Evolutionary conservation across 805 yeast species (phyloP).

Genomic region (Phaffomyces antillensis): DNA sequence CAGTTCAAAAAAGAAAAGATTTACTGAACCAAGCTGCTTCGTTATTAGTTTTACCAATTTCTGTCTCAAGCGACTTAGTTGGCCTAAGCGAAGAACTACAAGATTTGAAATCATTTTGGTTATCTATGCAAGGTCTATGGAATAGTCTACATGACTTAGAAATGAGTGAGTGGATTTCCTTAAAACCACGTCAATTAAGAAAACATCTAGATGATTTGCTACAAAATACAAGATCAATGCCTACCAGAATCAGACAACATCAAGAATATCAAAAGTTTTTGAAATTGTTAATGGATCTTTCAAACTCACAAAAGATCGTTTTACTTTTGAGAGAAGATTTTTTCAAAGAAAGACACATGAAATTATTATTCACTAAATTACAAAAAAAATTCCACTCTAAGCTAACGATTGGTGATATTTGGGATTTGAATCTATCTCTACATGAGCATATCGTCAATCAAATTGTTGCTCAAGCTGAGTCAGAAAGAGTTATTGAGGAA

Average conservation of each 20-base stretch:
- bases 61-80: constrained; percentile 23
- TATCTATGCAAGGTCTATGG: constrained; percentile 46
- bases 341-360: constrained; percentile 66
- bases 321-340: constrained; percentile 46
- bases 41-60: constrained; percentile 28
- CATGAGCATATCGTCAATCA: constrained; percentile 42
- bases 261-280: constrained; percentile 61
- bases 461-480: constrained; percentile 56
- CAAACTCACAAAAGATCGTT: constrained; percentile 24
- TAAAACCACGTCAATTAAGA: constrained; percentile 39
- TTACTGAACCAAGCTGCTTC: constrained; percentile 25
- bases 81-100: constrained; percentile 39
- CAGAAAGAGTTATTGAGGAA: constrained; percentile 61
- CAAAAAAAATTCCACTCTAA: constrained; percentile 10
- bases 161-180: constrained; percentile 39
- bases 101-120: constrained; percentile 60
- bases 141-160: constrained; percentile 37
- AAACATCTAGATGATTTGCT: constrained; percentile 44
- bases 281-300: constrained; percentile 29
- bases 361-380: constrained; percentile 31
- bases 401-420: constrained; percentile 36
- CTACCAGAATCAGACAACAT: constrained; percentile 55
- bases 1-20: constrained; percentile 13
- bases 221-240: constrained; percentile 40
- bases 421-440: constrained; percentile 44